Evolutionary conservation across 1,284 basidiomycete genomes (phyloP), one percentile per base, ranked within the genome.

Genomic region (Cutaneotrichosporon cyanovorans): DNA sequence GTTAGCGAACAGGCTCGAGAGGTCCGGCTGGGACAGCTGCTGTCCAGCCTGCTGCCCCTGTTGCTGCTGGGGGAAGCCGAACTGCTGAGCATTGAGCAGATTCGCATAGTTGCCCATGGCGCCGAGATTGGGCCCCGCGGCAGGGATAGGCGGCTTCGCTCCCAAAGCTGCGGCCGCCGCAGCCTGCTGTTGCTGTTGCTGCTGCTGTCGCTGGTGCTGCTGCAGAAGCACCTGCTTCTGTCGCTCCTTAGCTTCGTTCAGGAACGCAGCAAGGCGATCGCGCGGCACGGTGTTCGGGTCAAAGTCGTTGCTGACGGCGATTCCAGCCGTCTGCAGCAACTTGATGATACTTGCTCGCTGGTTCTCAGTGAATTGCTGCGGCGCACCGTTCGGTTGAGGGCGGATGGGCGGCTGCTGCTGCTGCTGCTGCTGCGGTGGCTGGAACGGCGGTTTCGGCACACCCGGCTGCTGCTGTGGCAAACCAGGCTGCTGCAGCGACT

Each of bases 201-300:
- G 8, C 42, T 44, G 45, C 33, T 47, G 41, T 35, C n/a, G n/a
- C n/a, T n/a, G n/a, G n/a, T n/a, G n/a, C n/a, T n/a, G n/a, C n/a
- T n/a, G n/a, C n/a, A n/a, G n/a, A n/a, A n/a, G n/a, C n/a, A n/a
- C n/a, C n/a, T 34, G 33, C 34, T 46, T 38, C 9, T 35, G 30
- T 2, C 48, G 45, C 39, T 51, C 45, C 35, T 47, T 44, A 2
- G 53, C 53, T n/a, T 22, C 30, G 18, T 40, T 42, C 23, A 54
- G 47, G 33, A 54, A 46, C 19, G 34, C 18, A 2, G 49, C 37
- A 2, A 54, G 43, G 32, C 42, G 37, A 12, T 56, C 54, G 37
- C 45, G 47, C 6, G 54, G 55, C 11, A 58, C 48, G 19, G 38
- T 36, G 20, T 49, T 42, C 20, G 54, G 54, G 35, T 56, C 51